Evolutionary conservation across 2,329 filamentous ascomycete species (phyloP).

Genomic region (Plectosphaerella sp.): DNA sequence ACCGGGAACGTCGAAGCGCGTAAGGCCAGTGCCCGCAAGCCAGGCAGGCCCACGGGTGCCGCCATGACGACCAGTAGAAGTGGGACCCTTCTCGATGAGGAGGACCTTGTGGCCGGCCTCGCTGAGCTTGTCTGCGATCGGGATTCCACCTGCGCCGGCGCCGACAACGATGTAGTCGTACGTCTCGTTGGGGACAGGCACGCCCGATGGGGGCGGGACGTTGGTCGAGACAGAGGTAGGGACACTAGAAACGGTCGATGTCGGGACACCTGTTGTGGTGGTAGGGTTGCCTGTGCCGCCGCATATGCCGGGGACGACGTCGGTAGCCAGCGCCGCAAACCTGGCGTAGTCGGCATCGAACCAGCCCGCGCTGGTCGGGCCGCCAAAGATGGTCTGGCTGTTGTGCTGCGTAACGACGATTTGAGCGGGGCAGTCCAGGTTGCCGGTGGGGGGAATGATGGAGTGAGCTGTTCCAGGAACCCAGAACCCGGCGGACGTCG

Average conservation of each 20-base stretch:
- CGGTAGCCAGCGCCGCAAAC: conserved; percentile 40
- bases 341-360: conserved; percentile 34
- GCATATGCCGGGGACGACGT: conserved; percentile 28
- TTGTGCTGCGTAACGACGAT: conserved; percentile 50
- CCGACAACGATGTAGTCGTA: conserved; percentile 64
- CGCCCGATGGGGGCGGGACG: conserved; percentile 23
- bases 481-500: conserved; percentile 37
- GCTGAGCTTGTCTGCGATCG: conserved; percentile 58
- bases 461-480: conserved; percentile 55
- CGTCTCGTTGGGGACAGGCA: conserved; percentile 25
- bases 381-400: conserved; percentile 45
- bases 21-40: conserved; percentile 57
- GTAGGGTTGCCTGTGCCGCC: conserved; percentile 20
- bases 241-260: conserved; percentile 9
- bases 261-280: conserved; percentile 15
- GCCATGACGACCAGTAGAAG: conserved; percentile 61
- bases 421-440: conserved; percentile 36
- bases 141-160: conserved; percentile 56
- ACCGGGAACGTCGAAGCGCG: conserved; percentile 67
- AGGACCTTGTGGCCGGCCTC: conserved; percentile 62
- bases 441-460: conserved; percentile 30
- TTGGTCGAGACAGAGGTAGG: conserved; percentile 17
- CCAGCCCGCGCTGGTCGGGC: conserved; percentile 27
- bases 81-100: conserved; percentile 56
- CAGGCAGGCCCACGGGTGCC: conserved; percentile 58